Conservation (phyloP, 2,329 filamentous ascomycete species). For the Cytospora paraplurivora region DNA sequence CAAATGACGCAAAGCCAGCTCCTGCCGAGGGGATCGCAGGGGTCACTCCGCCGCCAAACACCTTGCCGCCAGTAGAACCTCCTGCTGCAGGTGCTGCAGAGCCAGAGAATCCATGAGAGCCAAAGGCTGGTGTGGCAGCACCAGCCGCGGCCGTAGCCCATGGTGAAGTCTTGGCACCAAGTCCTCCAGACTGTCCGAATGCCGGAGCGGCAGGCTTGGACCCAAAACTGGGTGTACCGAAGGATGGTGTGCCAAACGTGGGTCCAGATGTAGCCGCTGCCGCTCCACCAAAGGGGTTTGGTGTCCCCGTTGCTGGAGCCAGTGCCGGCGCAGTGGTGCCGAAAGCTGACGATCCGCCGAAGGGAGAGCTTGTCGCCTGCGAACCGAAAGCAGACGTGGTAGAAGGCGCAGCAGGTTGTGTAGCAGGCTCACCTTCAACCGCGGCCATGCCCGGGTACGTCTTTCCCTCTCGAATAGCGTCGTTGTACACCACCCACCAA, state of each 20-base stretch:
- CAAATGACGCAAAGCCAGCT: slow-evolving; percentile 58
- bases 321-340: slow-evolving; percentile 43
- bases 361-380: slow-evolving; percentile 27
- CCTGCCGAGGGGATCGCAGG: slow-evolving; percentile 33
- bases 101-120: slow-evolving; percentile 54
- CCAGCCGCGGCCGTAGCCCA: slow-evolving; percentile 50
- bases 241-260: slow-evolving; percentile 42
- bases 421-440: slow-evolving; percentile 43
- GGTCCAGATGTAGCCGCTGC: slow-evolving; percentile 23
- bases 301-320: slow-evolving; percentile 35
- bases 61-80: slow-evolving; percentile 36
- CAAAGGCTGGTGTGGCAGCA: slow-evolving; percentile 51
- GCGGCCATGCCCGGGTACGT: slow-evolving; percentile 71
- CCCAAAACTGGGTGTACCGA: slow-evolving; percentile 40
- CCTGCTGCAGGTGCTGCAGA: slow-evolving; percentile 40
- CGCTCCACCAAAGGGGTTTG: slow-evolving; percentile 46
- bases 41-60: slow-evolving; percentile 42
- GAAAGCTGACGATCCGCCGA: slow-evolving; percentile 43
- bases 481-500: slow-evolving; percentile 93
- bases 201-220: slow-evolving; percentile 39
- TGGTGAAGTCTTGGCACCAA: slow-evolving; percentile 54
- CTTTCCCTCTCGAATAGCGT: slow-evolving; percentile 74
- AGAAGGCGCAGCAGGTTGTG: slow-evolving; percentile 41
- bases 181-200: slow-evolving; percentile 53
- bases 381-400: slow-evolving; percentile 38